A percentile compares a stretch with the other conserved stretches of the same genome.
Evolutionary conservation across 1,284 basidiomycete genomes (phyloP).

Genomic region (Phaffia rhodozyma): DNA sequence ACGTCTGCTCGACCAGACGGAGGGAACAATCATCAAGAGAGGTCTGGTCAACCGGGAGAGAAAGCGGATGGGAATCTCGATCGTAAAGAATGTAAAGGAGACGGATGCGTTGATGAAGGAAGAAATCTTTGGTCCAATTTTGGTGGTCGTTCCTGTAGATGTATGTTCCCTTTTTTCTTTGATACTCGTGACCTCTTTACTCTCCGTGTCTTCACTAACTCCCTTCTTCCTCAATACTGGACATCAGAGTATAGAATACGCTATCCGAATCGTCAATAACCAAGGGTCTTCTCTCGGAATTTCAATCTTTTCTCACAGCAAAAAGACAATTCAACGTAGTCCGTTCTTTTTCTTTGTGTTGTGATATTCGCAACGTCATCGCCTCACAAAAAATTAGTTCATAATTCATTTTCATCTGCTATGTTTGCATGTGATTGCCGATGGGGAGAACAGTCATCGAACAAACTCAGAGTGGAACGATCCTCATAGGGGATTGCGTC

Average conservation of each 20-base stretch:
- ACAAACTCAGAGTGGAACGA: not conserved
- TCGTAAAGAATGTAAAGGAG: conserved; percentile 7
- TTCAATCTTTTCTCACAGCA: conserved; percentile 8
- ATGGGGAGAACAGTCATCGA: not conserved
- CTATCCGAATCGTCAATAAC: conserved; percentile 1
- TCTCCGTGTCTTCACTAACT: not conserved
- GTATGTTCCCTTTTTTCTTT: not conserved
- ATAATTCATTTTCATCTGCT: not conserved
- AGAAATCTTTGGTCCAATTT: conserved; percentile 17
- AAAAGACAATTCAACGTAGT: not conserved
- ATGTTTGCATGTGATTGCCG: not conserved
- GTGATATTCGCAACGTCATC: not conserved
- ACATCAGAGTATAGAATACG: not conserved
- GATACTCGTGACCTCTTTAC: too few species aligned
- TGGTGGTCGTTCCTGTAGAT: conserved; percentile 4
- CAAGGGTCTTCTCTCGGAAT: conserved; percentile 5
- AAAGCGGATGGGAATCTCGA: conserved; percentile 63
- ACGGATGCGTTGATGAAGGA: conserved; percentile 9
- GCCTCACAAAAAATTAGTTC: not conserved
- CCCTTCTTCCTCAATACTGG: not conserved
- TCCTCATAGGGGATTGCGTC: conserved; percentile 15
- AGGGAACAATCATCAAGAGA: conserved; percentile 7
- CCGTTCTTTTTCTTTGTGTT: not conserved
- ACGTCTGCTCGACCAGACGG: conserved; percentile 4
- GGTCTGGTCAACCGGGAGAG: conserved; percentile 8